Conservation (phyloP, 768 basidiomycete species). For the Termitomyces sp. region DNA sequence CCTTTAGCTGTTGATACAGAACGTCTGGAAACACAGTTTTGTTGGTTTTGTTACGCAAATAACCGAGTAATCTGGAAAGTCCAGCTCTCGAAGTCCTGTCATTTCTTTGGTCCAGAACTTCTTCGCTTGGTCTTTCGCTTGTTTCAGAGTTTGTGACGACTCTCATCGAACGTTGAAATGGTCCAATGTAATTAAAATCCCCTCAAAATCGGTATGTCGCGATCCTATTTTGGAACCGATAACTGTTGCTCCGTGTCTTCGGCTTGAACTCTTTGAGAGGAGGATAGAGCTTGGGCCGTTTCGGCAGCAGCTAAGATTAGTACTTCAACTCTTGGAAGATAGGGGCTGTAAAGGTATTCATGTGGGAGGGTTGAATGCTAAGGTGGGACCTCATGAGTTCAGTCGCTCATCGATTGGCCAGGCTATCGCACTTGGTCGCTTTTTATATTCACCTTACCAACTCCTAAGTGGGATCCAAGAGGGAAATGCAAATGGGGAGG, state of each 20-base stretch:
- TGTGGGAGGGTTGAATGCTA: slow-evolving; percentile 19
- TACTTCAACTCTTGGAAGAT: slow-evolving; percentile 21
- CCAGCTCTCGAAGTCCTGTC: slow-evolving; percentile 11
- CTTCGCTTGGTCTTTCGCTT: slow-evolving; percentile 18
- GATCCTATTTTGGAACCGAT: background rate
- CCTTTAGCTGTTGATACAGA: no score
- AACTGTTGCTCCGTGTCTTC: background rate
- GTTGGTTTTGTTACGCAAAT: slow-evolving; percentile 15
- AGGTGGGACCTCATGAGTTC: slow-evolving; percentile 18
- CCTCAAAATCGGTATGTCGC: background rate
- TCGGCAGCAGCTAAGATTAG: background rate
- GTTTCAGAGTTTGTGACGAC: slow-evolving; percentile 17
- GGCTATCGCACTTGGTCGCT: background rate
- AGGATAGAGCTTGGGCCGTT: slow-evolving; percentile 5
- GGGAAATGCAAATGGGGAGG: no score
- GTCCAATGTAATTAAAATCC: background rate
- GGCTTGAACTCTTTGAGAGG: background rate
- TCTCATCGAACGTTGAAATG: slow-evolving; percentile 16
- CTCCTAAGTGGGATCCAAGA: no score
- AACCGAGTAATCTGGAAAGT: background rate
- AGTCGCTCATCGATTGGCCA: slow-evolving; percentile 7
- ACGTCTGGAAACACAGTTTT: slow-evolving; percentile 13
- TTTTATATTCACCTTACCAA: background rate
- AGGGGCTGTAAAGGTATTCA: slow-evolving; percentile 18
- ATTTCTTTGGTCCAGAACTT: slow-evolving; percentile 17